phyloP scores from a whole-genome alignment of 208 protist genomes.

The Acanthamoeba castellanii region DNA sequence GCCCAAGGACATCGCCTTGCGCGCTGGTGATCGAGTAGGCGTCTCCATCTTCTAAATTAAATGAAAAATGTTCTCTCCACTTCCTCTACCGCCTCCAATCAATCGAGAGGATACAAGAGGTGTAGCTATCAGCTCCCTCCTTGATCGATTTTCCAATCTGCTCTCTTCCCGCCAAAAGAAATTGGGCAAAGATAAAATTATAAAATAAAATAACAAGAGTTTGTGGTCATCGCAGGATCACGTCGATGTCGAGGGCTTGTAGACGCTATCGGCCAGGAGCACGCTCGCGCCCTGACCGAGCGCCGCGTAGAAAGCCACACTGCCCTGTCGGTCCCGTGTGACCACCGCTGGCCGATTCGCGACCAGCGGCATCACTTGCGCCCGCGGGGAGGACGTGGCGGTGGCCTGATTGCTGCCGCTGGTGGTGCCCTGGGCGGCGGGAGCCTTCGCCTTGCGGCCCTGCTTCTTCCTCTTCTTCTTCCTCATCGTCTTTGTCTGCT shows the following conservation, averaged over 20 bases:
- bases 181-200: too few species aligned
- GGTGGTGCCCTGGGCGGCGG: neutral
- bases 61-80: too few species aligned
- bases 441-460: neutral
- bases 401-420: neutral
- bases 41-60: neutral
- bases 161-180: too few species aligned
- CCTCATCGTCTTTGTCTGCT: neutral
- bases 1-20: constrained; percentile 5
- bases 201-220: too few species aligned
- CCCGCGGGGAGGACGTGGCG: neutral
- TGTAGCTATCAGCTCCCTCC: too few species aligned
- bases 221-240: too few species aligned
- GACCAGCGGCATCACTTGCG: too few species aligned
- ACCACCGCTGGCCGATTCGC: neutral
- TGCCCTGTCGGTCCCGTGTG: neutral
- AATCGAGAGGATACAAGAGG: too few species aligned
- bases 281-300: constrained; percentile 3
- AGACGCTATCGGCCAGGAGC: neutral
- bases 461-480: constrained; percentile 13
- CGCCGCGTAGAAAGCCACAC: neutral
- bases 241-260: too few species aligned
- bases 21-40: neutral
- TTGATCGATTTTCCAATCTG: too few species aligned
- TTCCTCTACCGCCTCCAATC: too few species aligned